phyloP scores from a whole-genome alignment of 176 grass and related monocot genomes.

The Leersia perrieri region DNA sequence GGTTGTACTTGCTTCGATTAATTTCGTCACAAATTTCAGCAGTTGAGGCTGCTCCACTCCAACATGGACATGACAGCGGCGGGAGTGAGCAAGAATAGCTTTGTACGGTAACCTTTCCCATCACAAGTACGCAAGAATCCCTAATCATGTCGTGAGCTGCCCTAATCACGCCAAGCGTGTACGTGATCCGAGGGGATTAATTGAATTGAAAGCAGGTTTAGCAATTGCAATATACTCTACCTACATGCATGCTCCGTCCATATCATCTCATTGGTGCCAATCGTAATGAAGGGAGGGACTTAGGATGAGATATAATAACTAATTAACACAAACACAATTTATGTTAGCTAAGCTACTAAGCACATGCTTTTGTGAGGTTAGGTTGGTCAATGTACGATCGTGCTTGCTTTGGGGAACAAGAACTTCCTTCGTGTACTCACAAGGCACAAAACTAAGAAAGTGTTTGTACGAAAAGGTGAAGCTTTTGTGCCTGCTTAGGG shows the following conservation, averaged over 20 bases:
- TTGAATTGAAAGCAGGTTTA: not conserved
- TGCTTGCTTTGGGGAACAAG: conserved; percentile 1
- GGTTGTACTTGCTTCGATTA: not conserved
- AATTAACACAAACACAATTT: not conserved
- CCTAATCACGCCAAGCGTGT: not conserved
- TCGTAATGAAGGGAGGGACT: too few relatives aligned
- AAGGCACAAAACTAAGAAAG: not conserved
- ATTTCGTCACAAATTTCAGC: not conserved
- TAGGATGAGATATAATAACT: too few relatives aligned
- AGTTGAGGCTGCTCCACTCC: not conserved
- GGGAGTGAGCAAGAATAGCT: not conserved
- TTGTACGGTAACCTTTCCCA: not conserved
- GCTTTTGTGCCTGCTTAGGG: not conserved
- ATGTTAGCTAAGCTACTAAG: not conserved
- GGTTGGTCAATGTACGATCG: not conserved
- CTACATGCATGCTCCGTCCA: not conserved
- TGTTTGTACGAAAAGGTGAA: not conserved
- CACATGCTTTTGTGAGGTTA: not conserved
- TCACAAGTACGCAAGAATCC: not conserved
- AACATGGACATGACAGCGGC: not conserved
- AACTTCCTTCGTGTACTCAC: not conserved
- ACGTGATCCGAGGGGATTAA: not conserved
- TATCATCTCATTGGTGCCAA: not conserved
- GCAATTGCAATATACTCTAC: not conserved
- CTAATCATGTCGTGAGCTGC: not conserved